Evolutionary conservation across 2,329 filamentous ascomycete genomes (phyloP).

Genomic region (Blastomyces emzantsi): DNA sequence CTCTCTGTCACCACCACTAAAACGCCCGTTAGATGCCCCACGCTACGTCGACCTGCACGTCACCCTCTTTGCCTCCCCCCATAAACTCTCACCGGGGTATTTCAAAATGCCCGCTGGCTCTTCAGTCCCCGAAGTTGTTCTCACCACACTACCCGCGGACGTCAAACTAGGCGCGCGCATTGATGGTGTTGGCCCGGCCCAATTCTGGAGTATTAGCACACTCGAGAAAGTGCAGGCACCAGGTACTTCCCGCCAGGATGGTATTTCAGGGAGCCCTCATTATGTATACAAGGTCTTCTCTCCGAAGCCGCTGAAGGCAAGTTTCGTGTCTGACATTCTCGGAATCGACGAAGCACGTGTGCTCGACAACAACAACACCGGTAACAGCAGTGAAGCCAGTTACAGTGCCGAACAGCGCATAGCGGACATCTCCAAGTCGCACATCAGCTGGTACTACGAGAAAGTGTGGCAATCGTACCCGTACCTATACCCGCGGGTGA

Average conservation of each 20-base stretch:
- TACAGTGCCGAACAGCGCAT: slow-evolving; percentile 19
- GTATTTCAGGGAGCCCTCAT: slow-evolving; percentile 30
- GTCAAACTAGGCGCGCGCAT: slow-evolving; percentile 31
- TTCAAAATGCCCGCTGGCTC: slow-evolving; percentile 53
- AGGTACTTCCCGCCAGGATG: slow-evolving; percentile 15
- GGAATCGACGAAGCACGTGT: slow-evolving; percentile 30
- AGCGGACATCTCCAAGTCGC: slow-evolving; percentile 28
- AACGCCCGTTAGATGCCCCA: slow-evolving; percentile 59
- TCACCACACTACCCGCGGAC: slow-evolving; percentile 66
- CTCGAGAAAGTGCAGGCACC: slow-evolving; percentile 57
- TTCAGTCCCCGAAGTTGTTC: slow-evolving; percentile 61
- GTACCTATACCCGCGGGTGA: slow-evolving; percentile 69
- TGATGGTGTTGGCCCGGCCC: slow-evolving; percentile 58
- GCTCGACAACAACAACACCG: slow-evolving; percentile 2
- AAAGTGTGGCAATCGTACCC: slow-evolving; percentile 81
- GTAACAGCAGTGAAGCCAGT: slow-evolving; percentile 15
- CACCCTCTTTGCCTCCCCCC: slow-evolving; percentile 74
- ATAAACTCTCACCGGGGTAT: slow-evolving; percentile 58
- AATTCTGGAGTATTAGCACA: slow-evolving; percentile 80
- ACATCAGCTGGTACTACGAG: slow-evolving; percentile 67
- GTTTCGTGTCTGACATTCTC: slow-evolving; percentile 44
- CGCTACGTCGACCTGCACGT: slow-evolving; percentile 82
- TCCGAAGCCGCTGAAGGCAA: slow-evolving; percentile 38
- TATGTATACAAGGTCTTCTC: slow-evolving; percentile 62
- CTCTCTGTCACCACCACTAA: slow-evolving; percentile 36